Evolutionary conservation across 1,284 basidiomycete genomes (phyloP), one percentile per base, ranked within the genome.

Genomic region (Fomitopsis pinicola): DNA sequence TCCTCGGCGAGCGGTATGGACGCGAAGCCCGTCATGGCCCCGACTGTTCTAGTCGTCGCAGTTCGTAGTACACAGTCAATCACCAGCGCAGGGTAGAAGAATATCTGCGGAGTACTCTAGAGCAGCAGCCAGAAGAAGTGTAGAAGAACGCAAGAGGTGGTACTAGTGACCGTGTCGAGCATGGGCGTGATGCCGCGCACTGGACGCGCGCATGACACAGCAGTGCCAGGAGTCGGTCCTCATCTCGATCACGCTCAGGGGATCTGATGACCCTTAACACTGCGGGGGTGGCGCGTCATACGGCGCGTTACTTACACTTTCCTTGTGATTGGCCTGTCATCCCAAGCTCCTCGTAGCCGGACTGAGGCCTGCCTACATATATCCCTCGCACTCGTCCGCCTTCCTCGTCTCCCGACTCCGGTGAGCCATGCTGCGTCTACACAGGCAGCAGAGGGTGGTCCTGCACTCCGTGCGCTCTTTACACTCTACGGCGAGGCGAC

Each of bases 21-120:
- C 55, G 75, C 71, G 60, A 80, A 79, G 57, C 81, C 82, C 30
- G 82, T 81, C 82, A 83, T 83, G 62, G 45, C 19, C 59, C 55
- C 15, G 33, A 14, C 42, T 19, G 3, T 2, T 30, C 15, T 26
- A 44, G 38, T 56, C 14, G 54, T 55, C n/a, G 5, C 35, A 55
- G 26, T 19, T 35, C 30, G 36, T 36, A 10, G 7, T 6, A 6
- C 42, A 14, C 42, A 15, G 42, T 17, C 15, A 1, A 5, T 42
- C 42, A 45, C 8, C n/a, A n/a, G 9, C 9, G 38, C 38, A 1
- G 8, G 38, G 38, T 6, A n/a, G 3, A 9, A n/a, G 12, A 48
- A n/a, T 36, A 22, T 17, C 17, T 3, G 19, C 50, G 36, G 33
- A n/a, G 52, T 22, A 8, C 35, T 54, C 10, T 38, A n/a, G 3